These are phyloP conservation scores for Zopfochytrium polystomum DNA, from an alignment of 371 early-diverging fungal genomes.

Conservation along the genomic window DNA sequence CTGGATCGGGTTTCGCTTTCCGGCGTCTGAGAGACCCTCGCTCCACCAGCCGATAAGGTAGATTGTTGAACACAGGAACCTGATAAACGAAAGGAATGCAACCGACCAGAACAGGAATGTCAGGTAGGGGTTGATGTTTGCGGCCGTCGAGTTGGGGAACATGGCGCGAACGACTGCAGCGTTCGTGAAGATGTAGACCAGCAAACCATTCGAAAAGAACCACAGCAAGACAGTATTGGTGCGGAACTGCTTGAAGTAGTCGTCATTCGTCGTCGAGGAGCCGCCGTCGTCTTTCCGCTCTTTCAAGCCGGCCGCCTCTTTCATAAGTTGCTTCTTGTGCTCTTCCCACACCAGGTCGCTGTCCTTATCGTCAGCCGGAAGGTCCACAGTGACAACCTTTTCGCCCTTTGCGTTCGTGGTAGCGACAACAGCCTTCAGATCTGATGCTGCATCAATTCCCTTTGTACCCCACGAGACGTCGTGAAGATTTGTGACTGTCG, in stretches of 20 bases:
- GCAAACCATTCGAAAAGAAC: slow-evolving; percentile 72
- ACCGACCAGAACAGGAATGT: slow-evolving; percentile 53
- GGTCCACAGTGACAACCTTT: slow-evolving; percentile 50
- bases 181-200: slow-evolving; percentile 58
- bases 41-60: slow-evolving; percentile 56
- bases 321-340: slow-evolving; percentile 58
- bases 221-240: slow-evolving; percentile 78
- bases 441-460: slow-evolving; percentile 44
- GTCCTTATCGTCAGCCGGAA: slow-evolving; percentile 71
- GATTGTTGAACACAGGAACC: slow-evolving; percentile 66
- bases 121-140: slow-evolving; percentile 23
- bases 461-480: slow-evolving; percentile 93
- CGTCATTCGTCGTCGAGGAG: slow-evolving; percentile 36
- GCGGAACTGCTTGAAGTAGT: slow-evolving; percentile 80
- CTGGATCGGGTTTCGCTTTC: slow-evolving; percentile 24
- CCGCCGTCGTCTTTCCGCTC: slow-evolving; percentile 50
- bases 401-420: slow-evolving; percentile 32
- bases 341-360: slow-evolving; percentile 45
- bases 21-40: slow-evolving; percentile 7
- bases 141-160: slow-evolving; percentile 33
- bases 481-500: slow-evolving; percentile 41
- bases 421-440: slow-evolving; percentile 16
- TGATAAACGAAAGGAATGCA: slow-evolving; percentile 64
- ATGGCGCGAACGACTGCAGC: slow-evolving; percentile 15
- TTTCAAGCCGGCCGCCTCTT: slow-evolving; percentile 73